Conservation (phyloP, 2,329 filamentous ascomycete species). For the Claviceps humidiphila region DNA sequence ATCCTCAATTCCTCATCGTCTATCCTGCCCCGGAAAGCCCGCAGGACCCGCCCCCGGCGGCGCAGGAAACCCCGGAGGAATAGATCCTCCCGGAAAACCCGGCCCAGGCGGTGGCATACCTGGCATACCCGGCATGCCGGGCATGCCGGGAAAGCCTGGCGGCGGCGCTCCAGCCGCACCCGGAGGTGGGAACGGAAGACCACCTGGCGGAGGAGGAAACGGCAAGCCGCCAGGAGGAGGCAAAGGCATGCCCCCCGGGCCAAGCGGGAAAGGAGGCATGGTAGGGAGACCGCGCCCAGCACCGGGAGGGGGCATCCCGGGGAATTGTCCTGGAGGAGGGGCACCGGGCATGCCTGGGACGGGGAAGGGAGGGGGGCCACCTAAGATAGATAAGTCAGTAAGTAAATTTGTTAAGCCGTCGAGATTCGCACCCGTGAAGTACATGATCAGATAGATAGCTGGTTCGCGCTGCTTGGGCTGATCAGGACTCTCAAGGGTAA, state of each 20-base stretch:
- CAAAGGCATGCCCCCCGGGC: constrained; percentile 8
- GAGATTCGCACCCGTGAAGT: constrained; percentile 3
- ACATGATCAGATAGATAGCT: too few species aligned
- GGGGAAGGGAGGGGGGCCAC: constrained; percentile 47
- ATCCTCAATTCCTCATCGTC: constrained; percentile 16
- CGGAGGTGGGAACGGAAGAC: constrained; percentile 26
- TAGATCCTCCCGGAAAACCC: constrained; percentile 27
- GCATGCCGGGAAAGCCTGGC: constrained; percentile 17
- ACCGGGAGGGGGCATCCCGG: constrained; percentile 29
- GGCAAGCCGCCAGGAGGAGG: constrained; percentile 29
- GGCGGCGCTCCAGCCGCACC: constrained; percentile 13
- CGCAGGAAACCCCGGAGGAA: constrained; percentile 14
- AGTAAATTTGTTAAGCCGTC: not conserved
- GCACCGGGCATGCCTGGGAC: constrained; percentile 38
- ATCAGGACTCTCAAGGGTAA: constrained; percentile 11
- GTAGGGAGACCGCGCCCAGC: constrained; percentile 33
- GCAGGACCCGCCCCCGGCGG: constrained; percentile 1
- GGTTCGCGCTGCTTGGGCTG: not conserved
- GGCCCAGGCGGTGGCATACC: constrained; percentile 28
- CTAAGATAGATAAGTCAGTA: constrained; percentile 6
- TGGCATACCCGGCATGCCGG: constrained; percentile 14
- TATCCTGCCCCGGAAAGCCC: constrained; percentile 25
- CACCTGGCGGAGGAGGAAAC: constrained; percentile 27
- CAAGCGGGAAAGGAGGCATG: constrained; percentile 31
- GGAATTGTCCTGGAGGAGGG: constrained; percentile 25